Evolutionary conservation across 1,284 basidiomycete species (phyloP).

Genomic region (Cryptococcus depauperatus): DNA sequence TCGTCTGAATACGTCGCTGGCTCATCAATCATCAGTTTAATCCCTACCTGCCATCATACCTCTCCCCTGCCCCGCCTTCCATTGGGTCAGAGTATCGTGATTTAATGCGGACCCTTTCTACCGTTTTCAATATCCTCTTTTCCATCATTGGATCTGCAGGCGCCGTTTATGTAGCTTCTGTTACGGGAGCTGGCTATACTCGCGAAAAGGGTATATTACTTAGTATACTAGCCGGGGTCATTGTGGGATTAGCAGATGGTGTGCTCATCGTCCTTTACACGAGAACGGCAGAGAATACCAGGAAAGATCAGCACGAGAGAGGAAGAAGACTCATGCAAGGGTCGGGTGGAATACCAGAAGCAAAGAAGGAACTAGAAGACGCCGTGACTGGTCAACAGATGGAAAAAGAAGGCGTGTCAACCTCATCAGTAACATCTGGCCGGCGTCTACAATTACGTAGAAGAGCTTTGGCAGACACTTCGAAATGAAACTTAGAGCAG

Average conservation of each 20-base stretch:
- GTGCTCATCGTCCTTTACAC: constrained; percentile 28
- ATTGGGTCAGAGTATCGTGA: constrained; percentile 29
- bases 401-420: no score
- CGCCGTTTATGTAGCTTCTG: constrained; percentile 32
- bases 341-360: no score
- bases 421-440: no score
- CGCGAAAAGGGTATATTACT: constrained; percentile 25
- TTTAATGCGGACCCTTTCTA: constrained; percentile 26
- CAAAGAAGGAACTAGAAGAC: constrained; percentile 1
- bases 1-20: neutral
- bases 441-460: no score
- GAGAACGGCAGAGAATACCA: constrained; percentile 11
- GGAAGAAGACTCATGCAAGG: constrained; percentile 10
- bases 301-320: constrained; percentile 15
- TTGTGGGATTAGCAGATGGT: constrained; percentile 33
- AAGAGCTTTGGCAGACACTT: no score
- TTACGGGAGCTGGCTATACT: constrained; percentile 28
- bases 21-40: constrained; percentile 15
- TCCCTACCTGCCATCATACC: constrained; percentile 33
- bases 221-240: constrained; percentile 26
- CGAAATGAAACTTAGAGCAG: no score
- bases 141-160: constrained; percentile 32
- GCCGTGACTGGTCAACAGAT: no score
- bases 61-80: constrained; percentile 23
- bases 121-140: constrained; percentile 37